Evolutionary conservation across 2,329 filamentous ascomycete genomes (phyloP), one percentile per base, ranked within the genome.

Genomic region (Septoria linicola): DNA sequence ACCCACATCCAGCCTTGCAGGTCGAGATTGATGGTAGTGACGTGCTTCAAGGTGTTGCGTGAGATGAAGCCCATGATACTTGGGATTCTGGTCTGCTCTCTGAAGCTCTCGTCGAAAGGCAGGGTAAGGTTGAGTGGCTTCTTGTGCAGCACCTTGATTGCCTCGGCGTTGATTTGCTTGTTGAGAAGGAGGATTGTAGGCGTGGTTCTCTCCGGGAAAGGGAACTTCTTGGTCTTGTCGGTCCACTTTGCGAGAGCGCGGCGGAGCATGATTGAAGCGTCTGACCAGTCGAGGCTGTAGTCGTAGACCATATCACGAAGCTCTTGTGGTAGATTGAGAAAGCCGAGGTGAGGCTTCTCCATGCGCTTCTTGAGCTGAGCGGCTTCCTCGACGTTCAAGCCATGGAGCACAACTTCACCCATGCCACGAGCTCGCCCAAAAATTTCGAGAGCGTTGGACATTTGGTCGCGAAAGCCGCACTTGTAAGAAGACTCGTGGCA

Each of bases 161-260:
- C 65, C 49, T 72, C 69, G 4, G 41, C 20, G n/a, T 55, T 55
- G 53, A 68, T 66, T 40, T 69, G 65, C 30, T 59, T 63, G 57
- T 68, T 70, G 53, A 71, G 35, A 3, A 70, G 64, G 2, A 72
- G 58, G 19, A 71, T 50, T 13, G 55, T 63, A 0, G 68, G 70
- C 2, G 68, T 68, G 10, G 39, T 57, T 23, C 42, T 53, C 10
- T 40, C 17, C 2, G 54, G 51, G 14, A 57, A 54, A 2, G 50
- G 42, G 13, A 51, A 43, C 6, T 14, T 34, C 41, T 49, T 8
- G 7, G 35, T 13, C 32, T 44, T 54, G 44, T 54, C 36, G 3
- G 46, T 14, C 54, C 58, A 60, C n/a, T 57, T 46, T 27, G 39
- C 50, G 16, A 65, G 41, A 10, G 50, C 50, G n/a, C 20, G 23